These are phyloP conservation scores for Chlamydomonas incerta DNA, from an alignment of 139 green algal species.

Conservation along the genomic window DNA sequence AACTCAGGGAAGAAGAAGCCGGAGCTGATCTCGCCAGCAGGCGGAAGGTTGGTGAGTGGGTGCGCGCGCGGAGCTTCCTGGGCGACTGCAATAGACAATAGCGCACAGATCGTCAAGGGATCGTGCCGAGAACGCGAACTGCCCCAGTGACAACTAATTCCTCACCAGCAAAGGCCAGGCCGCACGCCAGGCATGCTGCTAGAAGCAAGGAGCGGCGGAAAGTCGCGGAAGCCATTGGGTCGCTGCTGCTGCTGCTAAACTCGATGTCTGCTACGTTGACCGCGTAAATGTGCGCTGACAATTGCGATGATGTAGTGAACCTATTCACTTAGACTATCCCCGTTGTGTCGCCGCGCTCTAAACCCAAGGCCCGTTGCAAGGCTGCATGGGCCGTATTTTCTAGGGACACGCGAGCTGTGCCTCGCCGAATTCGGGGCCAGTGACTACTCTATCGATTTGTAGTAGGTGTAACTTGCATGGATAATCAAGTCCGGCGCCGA, in stretches of 20 bases:
- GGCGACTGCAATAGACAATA: slow-evolving; percentile 10
- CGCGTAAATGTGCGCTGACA: neutral
- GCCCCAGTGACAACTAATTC: neutral
- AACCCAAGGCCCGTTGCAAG: no score
- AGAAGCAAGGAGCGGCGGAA: neutral
- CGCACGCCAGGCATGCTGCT: neutral
- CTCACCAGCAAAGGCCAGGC: slow-evolving; percentile 19
- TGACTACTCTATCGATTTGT: no score
- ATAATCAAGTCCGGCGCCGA: no score
- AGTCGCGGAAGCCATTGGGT: neutral
- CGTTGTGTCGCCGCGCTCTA: no score
- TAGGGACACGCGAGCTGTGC: neutral
- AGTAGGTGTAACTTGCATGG: no score
- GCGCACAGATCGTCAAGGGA: slow-evolving; percentile 1
- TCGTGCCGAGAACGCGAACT: neutral
- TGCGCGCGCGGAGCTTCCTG: slow-evolving; percentile 25
- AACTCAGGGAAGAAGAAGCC: slow-evolving; percentile 53
- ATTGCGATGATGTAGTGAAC: no score
- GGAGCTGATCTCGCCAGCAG: slow-evolving; percentile 44
- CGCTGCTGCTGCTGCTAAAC: neutral
- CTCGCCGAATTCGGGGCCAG: no score
- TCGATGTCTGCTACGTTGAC: no score
- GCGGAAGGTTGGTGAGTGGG: slow-evolving; percentile 51
- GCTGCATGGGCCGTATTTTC: no score
- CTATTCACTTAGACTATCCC: no score